A percentile compares a stretch with the other conserved stretches of the same genome.
Evolutionary conservation across 805 yeast species (phyloP).

Genomic region (Wickerhamomyces hampshirensis): DNA sequence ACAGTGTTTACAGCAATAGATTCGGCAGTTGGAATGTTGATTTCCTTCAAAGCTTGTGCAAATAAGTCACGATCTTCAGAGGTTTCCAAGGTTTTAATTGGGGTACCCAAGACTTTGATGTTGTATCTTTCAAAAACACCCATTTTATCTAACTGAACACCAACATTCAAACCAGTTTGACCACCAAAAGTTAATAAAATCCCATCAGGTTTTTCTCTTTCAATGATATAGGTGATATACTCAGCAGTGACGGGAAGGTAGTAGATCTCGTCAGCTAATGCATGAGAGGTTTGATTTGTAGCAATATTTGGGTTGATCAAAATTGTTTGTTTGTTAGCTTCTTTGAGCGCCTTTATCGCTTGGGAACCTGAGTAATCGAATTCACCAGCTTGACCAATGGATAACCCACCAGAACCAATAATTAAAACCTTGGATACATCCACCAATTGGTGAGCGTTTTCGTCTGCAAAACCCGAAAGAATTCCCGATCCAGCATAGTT

Average conservation of each 20-base stretch:
- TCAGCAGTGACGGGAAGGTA: slow-evolving; percentile 96
- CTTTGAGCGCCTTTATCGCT: slow-evolving; percentile 92
- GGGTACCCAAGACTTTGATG: slow-evolving; percentile 96
- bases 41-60: slow-evolving; percentile 92
- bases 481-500: slow-evolving; percentile 61
- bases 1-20: slow-evolving; percentile 92
- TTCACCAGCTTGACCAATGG: slow-evolving; percentile 98
- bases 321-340: slow-evolving; percentile 80
- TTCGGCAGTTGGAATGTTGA: slow-evolving; percentile 93
- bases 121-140: slow-evolving; percentile 88
- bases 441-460: slow-evolving; percentile 61
- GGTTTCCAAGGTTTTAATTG: slow-evolving; percentile 90
- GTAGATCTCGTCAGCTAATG: slow-evolving; percentile 92
- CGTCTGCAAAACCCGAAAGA: slow-evolving; percentile 51
- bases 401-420: slow-evolving; percentile 95
- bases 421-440: slow-evolving; percentile 85
- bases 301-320: slow-evolving; percentile 95
- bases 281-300: slow-evolving; percentile 93
- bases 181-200: slow-evolving; percentile 96
- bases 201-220: slow-evolving; percentile 95
- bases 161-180: slow-evolving; percentile 95
- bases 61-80: slow-evolving; percentile 97
- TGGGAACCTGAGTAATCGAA: slow-evolving; percentile 97
- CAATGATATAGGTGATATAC: slow-evolving; percentile 90
- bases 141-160: slow-evolving; percentile 91